Percentiles rank a stretch among this genome's conserved stretches.
Conservation (phyloP, 768 basidiomycete species). For the Neoboletus brunneissimus region DNA sequence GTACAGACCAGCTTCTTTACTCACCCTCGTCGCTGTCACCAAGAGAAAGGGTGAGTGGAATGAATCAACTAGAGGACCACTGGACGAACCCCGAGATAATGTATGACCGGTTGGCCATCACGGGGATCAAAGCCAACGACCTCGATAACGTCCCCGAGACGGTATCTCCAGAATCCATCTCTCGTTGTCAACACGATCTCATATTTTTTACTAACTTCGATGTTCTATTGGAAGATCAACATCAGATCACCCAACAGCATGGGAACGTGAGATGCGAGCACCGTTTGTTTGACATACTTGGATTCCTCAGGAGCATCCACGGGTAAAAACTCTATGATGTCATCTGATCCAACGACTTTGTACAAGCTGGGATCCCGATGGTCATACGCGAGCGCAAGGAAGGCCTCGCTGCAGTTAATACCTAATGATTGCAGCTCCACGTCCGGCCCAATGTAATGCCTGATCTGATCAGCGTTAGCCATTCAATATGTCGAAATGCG, state of each 20-base stretch:
- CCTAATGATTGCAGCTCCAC: conserved; percentile 20
- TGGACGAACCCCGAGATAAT: conserved; percentile 21
- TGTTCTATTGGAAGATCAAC: conserved; percentile 17
- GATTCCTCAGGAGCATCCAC: conserved; percentile 22
- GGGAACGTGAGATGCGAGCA: neutral
- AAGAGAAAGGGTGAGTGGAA: neutral
- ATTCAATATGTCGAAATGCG: neutral
- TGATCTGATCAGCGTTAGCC: conserved; percentile 7
- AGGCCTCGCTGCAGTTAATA: conserved; percentile 23
- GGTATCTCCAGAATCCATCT: conserved; percentile 25
- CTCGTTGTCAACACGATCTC: conserved; percentile 26
- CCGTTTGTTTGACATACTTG: conserved; percentile 17
- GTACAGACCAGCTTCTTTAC: neutral
- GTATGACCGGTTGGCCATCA: conserved; percentile 22
- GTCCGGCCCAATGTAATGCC: conserved; percentile 17
- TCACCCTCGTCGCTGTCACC: conserved; percentile 21
- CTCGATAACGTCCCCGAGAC: conserved; percentile 21
- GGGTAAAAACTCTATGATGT: conserved; percentile 22
- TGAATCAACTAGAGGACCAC: neutral
- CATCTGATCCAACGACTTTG: conserved; percentile 25
- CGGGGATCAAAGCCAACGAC: conserved; percentile 22
- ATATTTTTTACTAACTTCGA: conserved; percentile 15
- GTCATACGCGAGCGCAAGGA: conserved; percentile 24
- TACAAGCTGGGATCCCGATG: conserved; percentile 20
- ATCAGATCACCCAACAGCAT: neutral